Base-by-base conservation (phyloP, 73 alveolate genomes). In the Paramecium tetraurelia region DNA sequence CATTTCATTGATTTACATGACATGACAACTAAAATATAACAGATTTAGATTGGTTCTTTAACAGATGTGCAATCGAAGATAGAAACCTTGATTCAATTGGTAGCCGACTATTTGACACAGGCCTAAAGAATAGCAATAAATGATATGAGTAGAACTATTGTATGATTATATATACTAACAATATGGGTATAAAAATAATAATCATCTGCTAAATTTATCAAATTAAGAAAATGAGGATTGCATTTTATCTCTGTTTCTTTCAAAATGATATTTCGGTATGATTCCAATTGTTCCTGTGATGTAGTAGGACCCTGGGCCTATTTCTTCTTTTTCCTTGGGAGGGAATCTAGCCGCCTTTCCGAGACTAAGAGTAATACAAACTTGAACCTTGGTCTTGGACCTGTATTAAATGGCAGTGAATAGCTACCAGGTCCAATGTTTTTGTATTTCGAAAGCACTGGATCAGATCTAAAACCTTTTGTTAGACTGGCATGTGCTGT, bases 261-360 rank as follows among this genome's bases (percentile, higher is more conserved):
- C 90, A 80, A 80, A 80, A 80, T 80, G 90, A 48, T 80, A 80
- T 80, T 80, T 80, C 2, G 90, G 90, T 80, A 80, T 80, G 7
- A 80, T 31, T 10, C 90, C 90, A 24, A 80, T 80, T 29, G 90
- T 31, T n/a, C 90, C 72, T 20, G 90, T 29, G n/a, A 80, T 80
- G 6, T 41, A 31, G 16, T 80, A 80, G n/a, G 70, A 48, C 21
- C 90, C 90, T 22, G 90, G 90, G 20, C 90, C 90, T 12, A 80
- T 58, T 31, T 80, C 90, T 22, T 80, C 90, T 16, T 41, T 80
- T 44, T 80, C 90, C 24, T 40, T 16, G 5, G 33, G 63, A 18
- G 90, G 90, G 8, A 80, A 80, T 22, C 90, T 80, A 21, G 41
- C 43, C 11, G 90, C 90, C 27, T 80, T 80, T 7, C 63, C 63